Conservation (phyloP, 768 basidiomycete genomes). For the Kondoa malvinella region DNA sequence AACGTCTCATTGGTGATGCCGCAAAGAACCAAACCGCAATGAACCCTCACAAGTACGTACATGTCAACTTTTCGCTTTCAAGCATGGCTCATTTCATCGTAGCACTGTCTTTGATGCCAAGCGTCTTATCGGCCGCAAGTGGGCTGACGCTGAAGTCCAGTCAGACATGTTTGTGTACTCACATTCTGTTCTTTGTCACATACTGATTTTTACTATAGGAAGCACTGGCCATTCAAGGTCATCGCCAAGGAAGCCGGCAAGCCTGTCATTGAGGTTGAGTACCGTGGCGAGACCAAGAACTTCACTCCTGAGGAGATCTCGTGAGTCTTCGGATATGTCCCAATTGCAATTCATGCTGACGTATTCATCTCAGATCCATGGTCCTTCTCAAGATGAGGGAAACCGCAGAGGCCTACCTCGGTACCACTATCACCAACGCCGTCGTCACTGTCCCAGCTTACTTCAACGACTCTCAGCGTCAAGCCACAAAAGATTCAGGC, state of each 20-base stretch:
- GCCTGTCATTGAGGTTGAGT: conserved; percentile 41
- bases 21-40: conserved; percentile 97
- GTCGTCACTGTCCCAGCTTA: conserved; percentile 64
- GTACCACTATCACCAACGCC: conserved; percentile 47
- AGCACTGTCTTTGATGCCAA: conserved; percentile 87
- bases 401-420: conserved; percentile 53
- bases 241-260: conserved; percentile 36
- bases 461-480: conserved; percentile 98
- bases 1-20: conserved; percentile 97
- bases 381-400: conserved; percentile 53
- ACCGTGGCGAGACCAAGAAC: conserved; percentile 43
- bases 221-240: conserved; percentile 34
- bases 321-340: neutral
- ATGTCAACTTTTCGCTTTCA: neutral
- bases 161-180: conserved; percentile 34
- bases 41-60: conserved; percentile 40
- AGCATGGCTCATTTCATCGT: conserved; percentile 28
- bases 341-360: neutral
- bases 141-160: conserved; percentile 41
- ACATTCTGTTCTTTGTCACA: neutral
- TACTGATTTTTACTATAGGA: neutral
- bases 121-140: conserved; percentile 91
- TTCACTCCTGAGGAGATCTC: conserved; percentile 51
- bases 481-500: conserved; percentile 96
- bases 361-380: conserved; percentile 36